Base-by-base conservation (phyloP, 2,329 filamentous ascomycete species). In the Sarocladium strictum region DNA sequence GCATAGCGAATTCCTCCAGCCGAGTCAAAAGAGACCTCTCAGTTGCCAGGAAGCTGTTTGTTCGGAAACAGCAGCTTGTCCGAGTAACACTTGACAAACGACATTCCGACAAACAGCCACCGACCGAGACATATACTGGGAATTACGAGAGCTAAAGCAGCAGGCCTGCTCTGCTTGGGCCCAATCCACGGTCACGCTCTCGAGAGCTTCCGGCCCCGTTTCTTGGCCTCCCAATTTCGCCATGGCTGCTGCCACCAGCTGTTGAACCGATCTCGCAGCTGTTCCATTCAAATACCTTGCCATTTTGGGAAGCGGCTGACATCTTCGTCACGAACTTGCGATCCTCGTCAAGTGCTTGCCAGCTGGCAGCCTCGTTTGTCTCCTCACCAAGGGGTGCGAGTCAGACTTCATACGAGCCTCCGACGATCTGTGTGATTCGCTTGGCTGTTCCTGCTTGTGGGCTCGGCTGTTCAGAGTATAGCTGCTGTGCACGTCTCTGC, bases 241-340 rank as follows among this genome's bases (percentile, higher is more conserved):
- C 47, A 51, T 51, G 47, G 47, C 27, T 15, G 47, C 19, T 35
- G 47, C 47, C 47, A 33, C 27, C 47, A 12, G 23, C 29, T 51
- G 47, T n/a, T 33, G 29, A 51, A 35, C 14, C 26, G 47, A 47
- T 38, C 21, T 27, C 21, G 15, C 43, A 47, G 43, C 43, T 29
- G 23, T 29, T 3, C 23, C 12, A 3, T 23, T 14, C 38, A 23
- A 43, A 21, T 6, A 23, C 38, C 9, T 17, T 17, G n/a, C 38
- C 38, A 17, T 43, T 19, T 23, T 23, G 10, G n/a, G 35, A 38
- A 38, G 10, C 9, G 12, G 10, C 17, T 43, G 9, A 14, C 17
- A 17, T 29, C n/a, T n/a, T 27, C 11, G 24, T 3, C 9, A 23
- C 24, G 43, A 27, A 29, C 14, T 6, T 15, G 5, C 24, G 40